These are phyloP conservation scores for Nigrospora sphaerica DNA, from an alignment of 2,329 filamentous ascomycete genomes.

Conservation along the genomic window DNA sequence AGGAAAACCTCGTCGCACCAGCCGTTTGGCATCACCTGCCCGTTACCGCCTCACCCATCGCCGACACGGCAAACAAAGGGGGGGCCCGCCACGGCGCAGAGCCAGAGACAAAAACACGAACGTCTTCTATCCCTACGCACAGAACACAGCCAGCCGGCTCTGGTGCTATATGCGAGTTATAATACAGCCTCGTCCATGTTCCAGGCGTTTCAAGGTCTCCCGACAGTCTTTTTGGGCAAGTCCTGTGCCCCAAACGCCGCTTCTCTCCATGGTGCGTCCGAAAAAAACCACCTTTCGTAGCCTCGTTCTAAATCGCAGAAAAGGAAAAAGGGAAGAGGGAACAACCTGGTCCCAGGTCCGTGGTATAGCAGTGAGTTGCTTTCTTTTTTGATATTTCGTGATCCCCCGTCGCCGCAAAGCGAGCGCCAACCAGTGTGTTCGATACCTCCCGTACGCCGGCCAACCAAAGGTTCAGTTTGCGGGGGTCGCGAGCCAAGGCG, in stretches of 20 bases:
- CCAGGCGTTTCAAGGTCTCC: not conserved
- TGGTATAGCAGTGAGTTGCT: not conserved
- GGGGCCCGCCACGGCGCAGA: too few relatives aligned
- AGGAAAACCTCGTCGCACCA: too few relatives aligned
- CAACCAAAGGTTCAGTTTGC: not conserved
- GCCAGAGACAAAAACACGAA: too few relatives aligned
- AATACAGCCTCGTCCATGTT: not conserved
- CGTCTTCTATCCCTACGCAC: too few relatives aligned
- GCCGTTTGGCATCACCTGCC: too few relatives aligned
- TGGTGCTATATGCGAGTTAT: not conserved
- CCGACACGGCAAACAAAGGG: too few relatives aligned
- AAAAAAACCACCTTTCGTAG: not conserved
- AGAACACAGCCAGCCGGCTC: too few relatives aligned
- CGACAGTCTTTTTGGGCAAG: not conserved
- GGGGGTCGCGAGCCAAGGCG: too few relatives aligned
- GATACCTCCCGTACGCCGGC: not conserved
- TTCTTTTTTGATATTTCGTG: not conserved
- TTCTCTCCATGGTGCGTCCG: not conserved
- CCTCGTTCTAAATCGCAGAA: not conserved
- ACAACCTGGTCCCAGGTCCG: not conserved
- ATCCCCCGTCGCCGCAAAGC: not conserved
- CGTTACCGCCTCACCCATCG: too few relatives aligned
- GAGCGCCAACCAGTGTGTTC: conserved; percentile 1
- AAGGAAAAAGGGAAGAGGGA: not conserved
- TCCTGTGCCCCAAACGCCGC: not conserved